Evolutionary conservation across 805 yeast genomes (phyloP), one percentile per base, ranked within the genome.

Genomic region (Huiozyma naganishii): DNA sequence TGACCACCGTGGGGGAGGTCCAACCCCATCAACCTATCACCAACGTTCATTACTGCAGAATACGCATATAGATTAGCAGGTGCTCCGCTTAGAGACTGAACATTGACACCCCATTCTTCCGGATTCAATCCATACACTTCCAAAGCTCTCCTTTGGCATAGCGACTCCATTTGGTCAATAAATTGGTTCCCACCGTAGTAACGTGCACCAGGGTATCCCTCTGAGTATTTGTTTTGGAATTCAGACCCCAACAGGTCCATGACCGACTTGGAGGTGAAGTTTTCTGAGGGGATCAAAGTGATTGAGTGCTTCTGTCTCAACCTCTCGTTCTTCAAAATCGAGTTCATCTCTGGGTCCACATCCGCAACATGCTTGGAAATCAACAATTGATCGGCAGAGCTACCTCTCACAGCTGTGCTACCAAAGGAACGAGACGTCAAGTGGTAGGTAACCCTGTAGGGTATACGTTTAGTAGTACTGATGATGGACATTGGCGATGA

Each of bases 1-100:
- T 90, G 98, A 52, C 98, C 98, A 58, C 98, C 98, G 59, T 90
- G 97, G 48, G 98, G 97, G 61, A 90, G 76, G 65, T 90, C 97
- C 51, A 90, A 76, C 57, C 98, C 98, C 98, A 90, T 90, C 52
- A 90, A 68, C 65, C 97, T 79, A 59, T 88, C 97, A 52, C 88
- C 92, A 41, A 83, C 87, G 56, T 83, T 82, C 76, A 90, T 67
- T 40, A 90, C 67, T 29, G 97, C 94, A 45, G 88, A 84, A 67
- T 90, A 90, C 32, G 88, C 88, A 57, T 90, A 86, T 64, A 90
- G 74, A 67, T 90, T 90, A 44, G 97, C 97, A 52, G 97, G 97
- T 6, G 97, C 89, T 49, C 98, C 98, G 44, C 95, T 83, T 55
- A 90, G 73, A 3, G 97, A 72, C 71, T 90, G 98, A 41, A 90